Evolutionary conservation across 306 rosid species (phyloP).

Genomic region (Dalbergia cultrata): DNA sequence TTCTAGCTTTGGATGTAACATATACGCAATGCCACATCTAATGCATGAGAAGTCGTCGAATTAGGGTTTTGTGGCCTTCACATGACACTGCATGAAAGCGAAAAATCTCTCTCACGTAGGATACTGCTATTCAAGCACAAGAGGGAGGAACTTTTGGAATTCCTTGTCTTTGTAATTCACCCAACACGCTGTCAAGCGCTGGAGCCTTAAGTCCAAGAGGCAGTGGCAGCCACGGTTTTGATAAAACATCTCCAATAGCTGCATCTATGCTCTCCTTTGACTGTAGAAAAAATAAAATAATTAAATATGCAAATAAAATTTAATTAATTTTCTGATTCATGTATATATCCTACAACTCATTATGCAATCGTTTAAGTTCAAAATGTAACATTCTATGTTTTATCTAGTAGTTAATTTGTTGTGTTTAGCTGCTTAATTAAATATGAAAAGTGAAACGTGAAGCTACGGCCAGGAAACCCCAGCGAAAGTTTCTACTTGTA

Average conservation of each 20-base stretch:
- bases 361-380: background rate
- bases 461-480: background rate
- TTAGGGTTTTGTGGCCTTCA: constrained; percentile 57
- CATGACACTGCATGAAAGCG: constrained; percentile 17
- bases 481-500: background rate
- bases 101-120: background rate
- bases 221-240: constrained; percentile 91
- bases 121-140: constrained; percentile 53
- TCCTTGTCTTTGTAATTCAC: constrained; percentile 83
- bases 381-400: too few relatives aligned
- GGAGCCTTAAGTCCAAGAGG: constrained; percentile 95
- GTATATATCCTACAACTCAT: background rate
- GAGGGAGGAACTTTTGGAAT: constrained; percentile 84
- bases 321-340: background rate
- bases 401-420: background rate
- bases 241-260: constrained; percentile 83
- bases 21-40: constrained; percentile 35
- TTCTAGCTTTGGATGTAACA: constrained; percentile 42
- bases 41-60: constrained; percentile 67
- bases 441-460: background rate
- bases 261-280: constrained; percentile 94
- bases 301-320: background rate
- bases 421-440: background rate
- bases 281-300: constrained; percentile 48
- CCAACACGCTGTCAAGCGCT: constrained; percentile 74